These are phyloP conservation scores for Calocera viscosa DNA, from an alignment of 768 basidiomycete species.

Conservation along the genomic window DNA sequence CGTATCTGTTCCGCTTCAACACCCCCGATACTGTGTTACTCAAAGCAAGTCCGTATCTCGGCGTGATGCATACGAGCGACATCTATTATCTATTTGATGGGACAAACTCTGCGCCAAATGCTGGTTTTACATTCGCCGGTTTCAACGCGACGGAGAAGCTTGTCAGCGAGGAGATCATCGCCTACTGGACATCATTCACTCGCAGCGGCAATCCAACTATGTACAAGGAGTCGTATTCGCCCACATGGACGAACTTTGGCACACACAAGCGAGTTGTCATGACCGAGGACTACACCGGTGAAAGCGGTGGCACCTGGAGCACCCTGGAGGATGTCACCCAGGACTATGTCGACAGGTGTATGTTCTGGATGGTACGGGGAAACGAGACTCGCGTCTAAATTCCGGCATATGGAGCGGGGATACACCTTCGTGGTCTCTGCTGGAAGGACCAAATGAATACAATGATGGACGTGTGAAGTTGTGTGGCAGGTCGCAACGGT, in stretches of 20 bases:
- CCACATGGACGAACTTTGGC: conserved; percentile 12
- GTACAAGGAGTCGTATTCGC: conserved; percentile 15
- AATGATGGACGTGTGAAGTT: too few relatives aligned
- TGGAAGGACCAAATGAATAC: too few relatives aligned
- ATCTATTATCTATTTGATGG: conserved; percentile 36
- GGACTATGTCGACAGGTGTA: neutral
- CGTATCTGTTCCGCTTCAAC: conserved; percentile 29
- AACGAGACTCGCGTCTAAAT: neutral
- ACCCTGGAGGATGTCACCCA: neutral
- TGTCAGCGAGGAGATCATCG: conserved; percentile 32
- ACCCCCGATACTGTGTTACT: conserved; percentile 33
- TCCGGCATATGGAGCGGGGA: too few relatives aligned
- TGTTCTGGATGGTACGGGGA: neutral
- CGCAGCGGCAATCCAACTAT: conserved; percentile 19
- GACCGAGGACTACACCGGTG: conserved; percentile 8
- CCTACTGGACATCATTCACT: conserved; percentile 37
- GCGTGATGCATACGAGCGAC: conserved; percentile 36
- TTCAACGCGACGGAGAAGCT: conserved; percentile 28
- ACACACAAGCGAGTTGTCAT: conserved; percentile 8
- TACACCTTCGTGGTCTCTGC: too few relatives aligned
- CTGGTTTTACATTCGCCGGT: neutral
- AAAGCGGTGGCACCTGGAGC: conserved; percentile 5
- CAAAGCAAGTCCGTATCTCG: conserved; percentile 29
- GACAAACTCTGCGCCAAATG: conserved; percentile 12
- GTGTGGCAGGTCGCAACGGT: too few relatives aligned